Evolutionary conservation across 208 protist species (phyloP).

Genomic region (Leishmania mexicana): DNA sequence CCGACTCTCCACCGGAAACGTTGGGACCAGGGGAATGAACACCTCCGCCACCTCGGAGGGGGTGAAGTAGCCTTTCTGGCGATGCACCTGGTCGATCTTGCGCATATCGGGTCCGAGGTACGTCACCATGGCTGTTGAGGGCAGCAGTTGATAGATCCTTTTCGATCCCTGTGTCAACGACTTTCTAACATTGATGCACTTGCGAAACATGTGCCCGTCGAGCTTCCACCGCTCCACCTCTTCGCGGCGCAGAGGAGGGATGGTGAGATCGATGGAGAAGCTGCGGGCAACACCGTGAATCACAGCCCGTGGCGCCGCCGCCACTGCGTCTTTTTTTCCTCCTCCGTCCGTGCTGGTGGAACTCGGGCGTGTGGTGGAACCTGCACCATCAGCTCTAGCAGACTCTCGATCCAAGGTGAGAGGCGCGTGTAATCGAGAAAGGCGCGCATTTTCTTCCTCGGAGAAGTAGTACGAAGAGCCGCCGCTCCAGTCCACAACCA

Average conservation of each 20-base stretch:
- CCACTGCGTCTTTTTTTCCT: neutral
- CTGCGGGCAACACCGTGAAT: neutral
- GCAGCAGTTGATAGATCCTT: slow-evolving; percentile 26
- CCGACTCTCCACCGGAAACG: slow-evolving; percentile 75
- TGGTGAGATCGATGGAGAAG: slow-evolving; percentile 24
- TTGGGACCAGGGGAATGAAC: slow-evolving; percentile 71
- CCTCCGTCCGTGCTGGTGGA: neutral
- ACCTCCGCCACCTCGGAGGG: slow-evolving; percentile 76
- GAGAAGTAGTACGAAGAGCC: slow-evolving; percentile 19
- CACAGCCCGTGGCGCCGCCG: neutral
- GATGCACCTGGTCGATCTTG: slow-evolving; percentile 61
- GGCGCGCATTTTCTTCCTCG: slow-evolving; percentile 1
- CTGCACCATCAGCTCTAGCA: neutral
- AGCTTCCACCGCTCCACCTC: slow-evolving; percentile 69
- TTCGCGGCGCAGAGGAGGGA: slow-evolving; percentile 47
- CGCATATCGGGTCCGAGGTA: slow-evolving; percentile 60
- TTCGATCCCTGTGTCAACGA: neutral
- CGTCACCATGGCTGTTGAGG: slow-evolving; percentile 46
- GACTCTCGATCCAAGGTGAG: neutral
- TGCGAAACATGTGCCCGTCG: slow-evolving; percentile 20
- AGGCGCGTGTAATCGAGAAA: neutral
- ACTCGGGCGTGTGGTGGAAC: neutral
- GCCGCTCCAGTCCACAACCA: slow-evolving; percentile 5
- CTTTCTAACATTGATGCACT: neutral
- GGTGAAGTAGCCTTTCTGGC: slow-evolving; percentile 67